Evolutionary conservation across 108 stramenopile genomes (phyloP).

Genomic region (Schizochytrium sp.): DNA sequence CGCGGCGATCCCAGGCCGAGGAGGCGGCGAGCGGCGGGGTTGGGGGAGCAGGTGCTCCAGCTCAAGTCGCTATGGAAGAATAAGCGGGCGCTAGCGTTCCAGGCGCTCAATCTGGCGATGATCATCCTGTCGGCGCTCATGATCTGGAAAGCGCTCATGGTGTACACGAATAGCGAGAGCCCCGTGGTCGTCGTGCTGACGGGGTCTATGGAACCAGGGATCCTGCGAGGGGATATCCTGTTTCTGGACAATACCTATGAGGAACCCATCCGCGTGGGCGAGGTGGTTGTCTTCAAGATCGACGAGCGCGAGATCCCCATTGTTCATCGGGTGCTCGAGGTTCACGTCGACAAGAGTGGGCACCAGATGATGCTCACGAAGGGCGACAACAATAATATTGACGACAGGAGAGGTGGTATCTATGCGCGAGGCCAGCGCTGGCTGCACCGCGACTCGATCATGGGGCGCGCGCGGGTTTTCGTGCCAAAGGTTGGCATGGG

Average conservation of each 20-base stretch:
- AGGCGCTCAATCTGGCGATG: constrained; percentile 94
- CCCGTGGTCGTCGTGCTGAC: constrained; percentile 96
- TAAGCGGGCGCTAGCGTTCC: constrained; percentile 87
- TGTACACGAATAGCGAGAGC: constrained; percentile 86
- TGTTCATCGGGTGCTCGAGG: constrained; percentile 95
- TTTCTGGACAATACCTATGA: constrained; percentile 78
- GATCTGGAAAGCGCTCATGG: constrained; percentile 99
- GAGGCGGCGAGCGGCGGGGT: no score
- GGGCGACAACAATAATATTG: constrained; percentile 98
- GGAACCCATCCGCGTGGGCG: constrained; percentile 82
- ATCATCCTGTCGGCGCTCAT: constrained; percentile 97
- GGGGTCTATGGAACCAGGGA: constrained; percentile 91
- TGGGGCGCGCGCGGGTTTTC: constrained; percentile 73
- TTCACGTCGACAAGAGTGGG: constrained; percentile 62
- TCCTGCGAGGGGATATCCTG: constrained; percentile 96
- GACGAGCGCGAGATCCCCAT: constrained; percentile 99
- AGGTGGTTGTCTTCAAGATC: constrained; percentile 99
- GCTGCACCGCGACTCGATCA: constrained; percentile 90
- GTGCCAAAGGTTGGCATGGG: neutral
- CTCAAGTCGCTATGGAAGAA: constrained; percentile 98
- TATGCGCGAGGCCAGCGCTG: constrained; percentile 98
- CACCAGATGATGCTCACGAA: constrained; percentile 60
- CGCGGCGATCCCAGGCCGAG: neutral
- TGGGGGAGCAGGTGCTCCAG: constrained; percentile 61
- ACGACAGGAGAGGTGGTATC: constrained; percentile 77